Evolutionary conservation across 176 grass and related monocot genomes (phyloP).

Genomic region (Oryza longistaminata): DNA sequence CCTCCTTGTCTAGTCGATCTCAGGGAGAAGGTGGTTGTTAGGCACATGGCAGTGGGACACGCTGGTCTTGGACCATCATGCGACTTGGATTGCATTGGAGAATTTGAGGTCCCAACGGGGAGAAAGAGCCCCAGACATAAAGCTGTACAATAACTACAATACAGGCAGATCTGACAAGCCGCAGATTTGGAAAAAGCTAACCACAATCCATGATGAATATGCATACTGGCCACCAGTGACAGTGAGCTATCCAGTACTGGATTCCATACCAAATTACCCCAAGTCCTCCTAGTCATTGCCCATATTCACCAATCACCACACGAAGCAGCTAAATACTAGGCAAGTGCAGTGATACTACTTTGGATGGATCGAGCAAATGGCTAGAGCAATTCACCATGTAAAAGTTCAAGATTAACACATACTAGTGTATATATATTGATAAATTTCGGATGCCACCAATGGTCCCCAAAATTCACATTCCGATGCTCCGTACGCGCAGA

Average conservation of each 20-base stretch:
- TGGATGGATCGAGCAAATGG: background rate
- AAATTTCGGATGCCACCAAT: background rate
- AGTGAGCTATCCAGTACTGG: slow-evolving; percentile 6
- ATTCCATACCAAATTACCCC: slow-evolving; percentile 12
- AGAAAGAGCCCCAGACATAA: slow-evolving; percentile 35
- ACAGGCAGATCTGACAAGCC: slow-evolving; percentile 49
- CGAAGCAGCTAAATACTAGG: background rate
- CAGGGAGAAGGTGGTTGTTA: slow-evolving; percentile 39
- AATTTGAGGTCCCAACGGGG: slow-evolving; percentile 29
- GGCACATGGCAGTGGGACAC: slow-evolving; percentile 52
- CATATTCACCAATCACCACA: slow-evolving; percentile 12
- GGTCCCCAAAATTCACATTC: background rate
- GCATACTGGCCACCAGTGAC: slow-evolving; percentile 11
- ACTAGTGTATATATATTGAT: too few species aligned
- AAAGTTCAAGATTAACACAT: background rate
- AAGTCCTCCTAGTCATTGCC: slow-evolving; percentile 19
- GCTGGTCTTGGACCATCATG: slow-evolving; percentile 34
- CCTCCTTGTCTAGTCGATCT: slow-evolving; percentile 32
- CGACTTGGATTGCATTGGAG: slow-evolving; percentile 41
- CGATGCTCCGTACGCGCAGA: background rate
- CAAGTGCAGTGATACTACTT: background rate
- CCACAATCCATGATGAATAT: slow-evolving; percentile 17
- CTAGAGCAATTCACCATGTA: background rate
- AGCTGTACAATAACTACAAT: slow-evolving; percentile 39
- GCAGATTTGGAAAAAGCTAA: slow-evolving; percentile 34